Evolutionary conservation across 257 asterid genomes (phyloP).

Genomic region (Phtheirospermum japonicum): DNA sequence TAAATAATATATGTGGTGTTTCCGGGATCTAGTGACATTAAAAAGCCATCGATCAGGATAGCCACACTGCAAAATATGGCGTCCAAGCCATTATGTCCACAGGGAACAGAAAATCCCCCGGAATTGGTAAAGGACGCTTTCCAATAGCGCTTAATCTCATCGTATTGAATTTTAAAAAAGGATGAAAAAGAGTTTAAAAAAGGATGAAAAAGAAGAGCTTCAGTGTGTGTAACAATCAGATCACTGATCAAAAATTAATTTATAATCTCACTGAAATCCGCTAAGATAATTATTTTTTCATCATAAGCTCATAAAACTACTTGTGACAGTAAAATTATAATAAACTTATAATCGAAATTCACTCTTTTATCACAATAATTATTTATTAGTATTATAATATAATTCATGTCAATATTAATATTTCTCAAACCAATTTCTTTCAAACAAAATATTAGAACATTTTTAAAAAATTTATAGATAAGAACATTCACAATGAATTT

Average conservation of each 20-base stretch:
- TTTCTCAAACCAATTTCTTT: no score
- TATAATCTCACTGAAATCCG: conserved; percentile 89
- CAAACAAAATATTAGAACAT: no score
- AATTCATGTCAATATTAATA: no score
- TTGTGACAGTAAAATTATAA: no score
- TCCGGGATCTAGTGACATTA: conserved; percentile 68
- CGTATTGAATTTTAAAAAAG: conserved; percentile 29
- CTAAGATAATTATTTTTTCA: conserved; percentile 71
- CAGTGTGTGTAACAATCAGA: conserved; percentile 98
- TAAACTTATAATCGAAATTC: no score
- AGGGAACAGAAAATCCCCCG: conserved; percentile 54
- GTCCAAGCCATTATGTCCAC: conserved; percentile 76
- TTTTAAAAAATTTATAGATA: no score
- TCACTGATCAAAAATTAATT: conserved; percentile 42
- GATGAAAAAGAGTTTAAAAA: neutral
- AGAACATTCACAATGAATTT: no score
- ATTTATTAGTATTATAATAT: no score
- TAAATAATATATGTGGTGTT: conserved; percentile 66
- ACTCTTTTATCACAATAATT: no score
- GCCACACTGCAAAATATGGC: conserved; percentile 52
- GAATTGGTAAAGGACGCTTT: conserved; percentile 89
- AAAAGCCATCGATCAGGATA: conserved; percentile 65
- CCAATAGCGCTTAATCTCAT: conserved; percentile 39
- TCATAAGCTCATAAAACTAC: conserved; percentile 69
- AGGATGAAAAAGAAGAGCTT: conserved; percentile 33